Base-by-base conservation (phyloP, 495 filamentous ascomycete species). In the Lasiosphaeria miniovina region DNA sequence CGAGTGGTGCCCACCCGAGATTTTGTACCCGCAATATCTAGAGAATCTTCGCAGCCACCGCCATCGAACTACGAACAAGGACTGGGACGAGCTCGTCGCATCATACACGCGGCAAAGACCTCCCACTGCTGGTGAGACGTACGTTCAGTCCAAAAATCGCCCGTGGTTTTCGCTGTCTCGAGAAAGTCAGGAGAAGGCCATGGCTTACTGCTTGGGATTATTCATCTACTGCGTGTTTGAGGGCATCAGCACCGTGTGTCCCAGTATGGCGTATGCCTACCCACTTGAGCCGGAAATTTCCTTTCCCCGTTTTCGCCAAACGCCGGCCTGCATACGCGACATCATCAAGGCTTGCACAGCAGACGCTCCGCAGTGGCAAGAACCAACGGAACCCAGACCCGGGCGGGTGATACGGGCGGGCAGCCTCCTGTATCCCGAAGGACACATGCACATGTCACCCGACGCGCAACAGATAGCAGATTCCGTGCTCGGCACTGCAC, bases 211-310 rank as follows among this genome's bases (percentile, higher is more conserved):
- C 15, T 31, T 56, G 10, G 54, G 54, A 10, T 24, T 56, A 8
- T 56, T 56, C 32, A 33, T 56, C 7, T 56, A 56, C 24, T 56
- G 54, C 17, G 54, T 56, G 3, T 56, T 56, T 35, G 54, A 56
- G 14, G 54, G 54, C 7, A 17, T 56, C 24, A 56, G 54, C 54
- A 41, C 54, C 11, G 54, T 56, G 15, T 5, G 40, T 8, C 40
- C 54, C 8, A 45, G 41, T 14, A 4, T 56, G n/a, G 24, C 54
- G 3, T 48, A 56, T 17, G 10, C 24, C 8, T 56, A 46, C 15
- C 40, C 54, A 14, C 3, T 34, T 15, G 38, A 56, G 0, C 54
- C 54, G 0, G 54, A 46, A 1, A 35, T 56, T 14, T 10, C 35
- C 31, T 56, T 56, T 14, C 54, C 54, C 14, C 15, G 48, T 7